Base-by-base conservation (phyloP, 352 stramenopile genomes). In the Plasmopara viticola region DNA sequence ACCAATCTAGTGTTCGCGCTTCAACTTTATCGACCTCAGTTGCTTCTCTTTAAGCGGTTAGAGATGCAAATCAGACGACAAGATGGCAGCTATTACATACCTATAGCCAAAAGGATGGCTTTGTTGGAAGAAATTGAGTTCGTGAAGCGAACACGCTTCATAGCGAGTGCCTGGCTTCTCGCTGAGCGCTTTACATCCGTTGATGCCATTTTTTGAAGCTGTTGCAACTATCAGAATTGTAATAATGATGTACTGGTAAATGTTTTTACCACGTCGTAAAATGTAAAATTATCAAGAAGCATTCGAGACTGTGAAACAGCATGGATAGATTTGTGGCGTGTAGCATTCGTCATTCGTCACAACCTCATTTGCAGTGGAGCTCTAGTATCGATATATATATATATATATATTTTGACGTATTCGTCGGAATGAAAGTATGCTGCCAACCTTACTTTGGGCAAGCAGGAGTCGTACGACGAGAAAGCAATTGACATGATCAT, bases 391-490 rank as follows among this genome's bases (percentile, higher is more conserved):
- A 44, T 49, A 20, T 49, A 28, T 58, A 9, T 59, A 53, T 25
- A 1, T 35, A 6, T 35, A 2, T 35, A 8, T 2, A 35, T 8
- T 35, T 12, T 6, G 51, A 43, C 46, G 13, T 58, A 8, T 18
- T 52, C 56, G 56, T 64, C 29, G 72, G 64, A 78, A 12, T 65
- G 46, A 68, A 86, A 89, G 82, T 89, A 74, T 73, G 76, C 67
- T 48, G 74, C 78, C 74, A 91, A 58, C 78, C 72, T 70, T 68
- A 46, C 81, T 64, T 91, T 91, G 81, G 77, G 78, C 72, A 60
- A 70, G 75, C 68, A 70, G 78, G 75, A 89, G 81, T 91, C 76
- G 76, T 78, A 85, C 62, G 64, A 77, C 76, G 76, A 69, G 68
- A 91, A 74, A 91, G 47, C 48, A 53, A 66, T 73, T 82, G 74